Base-by-base conservation (phyloP, 352 stramenopile genomes). In the Phytopythium litorale region DNA sequence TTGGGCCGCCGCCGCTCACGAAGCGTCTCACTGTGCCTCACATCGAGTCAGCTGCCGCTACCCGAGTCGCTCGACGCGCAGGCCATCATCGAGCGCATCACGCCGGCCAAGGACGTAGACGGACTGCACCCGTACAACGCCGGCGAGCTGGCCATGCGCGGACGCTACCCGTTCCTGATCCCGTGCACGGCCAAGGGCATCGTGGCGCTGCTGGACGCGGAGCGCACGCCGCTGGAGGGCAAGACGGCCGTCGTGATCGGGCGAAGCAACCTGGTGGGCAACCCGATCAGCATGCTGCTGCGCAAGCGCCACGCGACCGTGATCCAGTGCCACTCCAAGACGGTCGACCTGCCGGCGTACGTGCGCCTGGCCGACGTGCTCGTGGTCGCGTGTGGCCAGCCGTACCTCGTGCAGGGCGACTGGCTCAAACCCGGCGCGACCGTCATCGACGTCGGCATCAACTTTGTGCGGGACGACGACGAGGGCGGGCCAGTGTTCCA, bases 381-480 rank as follows among this genome's bases (percentile, higher is more conserved):
- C 7, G 78, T 99, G 18, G 97, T 94, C 3, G 97, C 97, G 6
- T 97, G 98, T 55, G 98, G 98, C 38, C 78, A 94, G 60, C 91
- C 98, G 1, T 89, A 99, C 51, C 79, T 99, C 51, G 92, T 99
- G 16, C 93, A 91, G 25, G 91, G 82, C 16, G 79, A 92, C 43
- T 99, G 97, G 98, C 72, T 99, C 38, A 99, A 99, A 71, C 84
- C 92, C 15, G 97, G 97, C 19, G 94, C 92, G 15, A 89, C 97
- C 7, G 97, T 99, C 8, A 96, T 99, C 66, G 98, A 99, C 77
- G 97, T 99, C 18, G 98, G 98, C 9, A 99, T 99, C 72, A 99
- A 99, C 68, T 98, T 94, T 63, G 91, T 99, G 4, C 85, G 96
- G 13, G 84, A 93, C 42, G 46, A 74, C 4, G 62, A 67, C 21